Percentiles rank a stretch among this genome's conserved stretches.
Evolutionary conservation across 129 eudicot genomes (phyloP).

Genomic region (Pseudognaphalium luteoalbum): DNA sequence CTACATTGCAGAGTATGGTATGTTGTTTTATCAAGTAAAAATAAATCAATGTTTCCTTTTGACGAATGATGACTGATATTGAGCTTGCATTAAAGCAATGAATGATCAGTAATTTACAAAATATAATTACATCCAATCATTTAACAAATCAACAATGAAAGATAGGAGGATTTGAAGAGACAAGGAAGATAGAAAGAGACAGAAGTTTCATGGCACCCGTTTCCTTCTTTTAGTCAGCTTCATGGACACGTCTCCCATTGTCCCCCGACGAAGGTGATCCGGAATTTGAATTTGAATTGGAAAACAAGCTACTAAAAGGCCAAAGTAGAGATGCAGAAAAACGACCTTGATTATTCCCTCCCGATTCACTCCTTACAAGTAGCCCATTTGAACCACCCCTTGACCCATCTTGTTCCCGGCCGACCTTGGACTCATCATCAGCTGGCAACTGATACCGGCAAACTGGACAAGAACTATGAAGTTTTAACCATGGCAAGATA

Average conservation of each 20-base stretch:
- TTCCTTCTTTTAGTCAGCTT: constrained; percentile 4
- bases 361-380: constrained; percentile 27
- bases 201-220: constrained; percentile 17
- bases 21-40: too few relatives aligned
- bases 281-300: constrained; percentile 31
- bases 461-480: constrained; percentile 84
- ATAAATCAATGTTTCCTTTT: too few relatives aligned
- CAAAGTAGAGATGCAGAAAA: constrained; percentile 51
- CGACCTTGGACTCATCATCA: constrained; percentile 67
- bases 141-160: background rate
- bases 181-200: background rate
- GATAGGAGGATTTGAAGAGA: background rate
- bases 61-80: background rate
- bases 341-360: constrained; percentile 44
- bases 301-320: constrained; percentile 63
- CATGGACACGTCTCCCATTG: constrained; percentile 31
- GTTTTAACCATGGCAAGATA: constrained; percentile 87
- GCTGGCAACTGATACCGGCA: constrained; percentile 79
- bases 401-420: constrained; percentile 31
- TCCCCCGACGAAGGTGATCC: constrained; percentile 32
- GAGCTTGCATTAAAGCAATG: background rate
- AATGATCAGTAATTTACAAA: background rate
- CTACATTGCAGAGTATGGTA: too few relatives aligned
- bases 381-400: constrained; percentile 14
- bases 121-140: constrained; percentile 16